Evolutionary conservation across 2,329 filamentous ascomycete species (phyloP).

Genomic region (Davidsoniella neocaledoniae): DNA sequence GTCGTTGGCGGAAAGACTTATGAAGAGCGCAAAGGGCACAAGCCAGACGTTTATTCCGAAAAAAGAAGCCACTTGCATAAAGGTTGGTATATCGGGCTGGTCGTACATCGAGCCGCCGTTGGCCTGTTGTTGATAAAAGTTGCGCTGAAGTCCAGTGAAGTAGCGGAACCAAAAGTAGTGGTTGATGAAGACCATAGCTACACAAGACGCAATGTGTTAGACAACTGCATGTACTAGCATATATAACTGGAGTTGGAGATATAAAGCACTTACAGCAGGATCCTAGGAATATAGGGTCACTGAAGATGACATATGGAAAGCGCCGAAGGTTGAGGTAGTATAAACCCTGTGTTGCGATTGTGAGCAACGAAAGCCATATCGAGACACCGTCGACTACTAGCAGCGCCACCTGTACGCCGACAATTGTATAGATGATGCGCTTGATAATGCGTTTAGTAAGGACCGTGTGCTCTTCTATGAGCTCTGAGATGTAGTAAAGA

Average conservation of each 20-base stretch:
- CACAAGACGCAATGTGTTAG: not conserved
- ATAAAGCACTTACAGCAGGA: conserved; percentile 52
- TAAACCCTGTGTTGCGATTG: conserved; percentile 63
- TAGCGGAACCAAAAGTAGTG: conserved; percentile 94
- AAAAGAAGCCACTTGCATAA: conserved; percentile 88
- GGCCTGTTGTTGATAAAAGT: conserved; percentile 29
- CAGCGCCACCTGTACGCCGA: conserved; percentile 57
- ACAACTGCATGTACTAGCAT: not conserved
- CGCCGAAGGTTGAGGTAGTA: conserved; percentile 74
- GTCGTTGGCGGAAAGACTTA: conserved; percentile 82
- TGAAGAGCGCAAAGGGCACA: conserved; percentile 86
- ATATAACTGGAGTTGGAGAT: not conserved
- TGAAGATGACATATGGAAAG: conserved; percentile 64
- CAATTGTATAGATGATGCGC: conserved; percentile 68
- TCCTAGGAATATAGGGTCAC: conserved; percentile 68
- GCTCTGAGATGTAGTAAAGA: conserved; percentile 92
- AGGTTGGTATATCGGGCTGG: conserved; percentile 51
- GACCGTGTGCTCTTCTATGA: conserved; percentile 95
- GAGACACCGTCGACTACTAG: conserved; percentile 77
- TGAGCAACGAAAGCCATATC: conserved; percentile 53
- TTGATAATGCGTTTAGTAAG: conserved; percentile 75
- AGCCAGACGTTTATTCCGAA: conserved; percentile 96
- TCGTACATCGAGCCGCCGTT: conserved; percentile 42
- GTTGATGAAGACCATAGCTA: conserved; percentile 69
- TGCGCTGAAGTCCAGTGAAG: conserved; percentile 52